These are phyloP conservation scores for Parastagonospora avenae DNA, from an alignment of 2,329 filamentous ascomycete species.

Conservation along the genomic window DNA sequence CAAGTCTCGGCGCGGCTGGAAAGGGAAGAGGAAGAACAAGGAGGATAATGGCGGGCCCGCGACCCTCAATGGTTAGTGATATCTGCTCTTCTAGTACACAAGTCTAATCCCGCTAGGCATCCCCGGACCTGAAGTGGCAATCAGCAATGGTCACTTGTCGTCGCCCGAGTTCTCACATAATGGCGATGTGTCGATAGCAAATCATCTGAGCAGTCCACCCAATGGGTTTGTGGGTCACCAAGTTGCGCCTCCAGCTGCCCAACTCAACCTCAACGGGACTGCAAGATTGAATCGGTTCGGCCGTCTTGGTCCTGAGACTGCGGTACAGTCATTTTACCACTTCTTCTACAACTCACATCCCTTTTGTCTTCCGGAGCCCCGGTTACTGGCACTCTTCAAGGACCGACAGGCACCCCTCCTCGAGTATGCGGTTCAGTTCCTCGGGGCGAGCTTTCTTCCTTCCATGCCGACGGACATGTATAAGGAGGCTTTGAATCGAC, in stretches of 20 bases:
- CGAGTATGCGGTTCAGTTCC: conserved; percentile 61
- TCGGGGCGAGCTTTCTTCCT: conserved; percentile 60
- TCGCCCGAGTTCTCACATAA: conserved; percentile 41
- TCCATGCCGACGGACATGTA: conserved; percentile 53
- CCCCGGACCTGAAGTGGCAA: conserved; percentile 15
- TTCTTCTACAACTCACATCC: conserved; percentile 63
- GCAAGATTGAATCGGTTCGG: conserved; percentile 36
- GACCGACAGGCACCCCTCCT: conserved; percentile 50
- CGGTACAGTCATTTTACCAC: conserved; percentile 46
- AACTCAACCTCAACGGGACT: conserved; percentile 42
- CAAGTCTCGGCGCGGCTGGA: conserved; percentile 58
- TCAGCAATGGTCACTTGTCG: conserved; percentile 29
- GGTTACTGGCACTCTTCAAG: conserved; percentile 48
- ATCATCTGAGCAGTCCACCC: conserved; percentile 29
- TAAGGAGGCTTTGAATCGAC: conserved; percentile 44
- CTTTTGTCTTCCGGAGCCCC: conserved; percentile 57
- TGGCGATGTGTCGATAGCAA: conserved; percentile 26
- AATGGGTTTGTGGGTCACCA: conserved; percentile 25
- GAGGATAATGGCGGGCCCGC: conserved; percentile 35
- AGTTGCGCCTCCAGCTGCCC: conserved; percentile 26
- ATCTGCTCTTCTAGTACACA: not conserved
- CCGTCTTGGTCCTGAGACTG: conserved; percentile 34
- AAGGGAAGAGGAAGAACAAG: conserved; percentile 49
- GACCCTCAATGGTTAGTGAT: conserved; percentile 27
- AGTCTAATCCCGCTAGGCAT: conserved; percentile 7